Conservation (phyloP, 805 yeast genomes). For the Diddensiella santjacobensis region DNA sequence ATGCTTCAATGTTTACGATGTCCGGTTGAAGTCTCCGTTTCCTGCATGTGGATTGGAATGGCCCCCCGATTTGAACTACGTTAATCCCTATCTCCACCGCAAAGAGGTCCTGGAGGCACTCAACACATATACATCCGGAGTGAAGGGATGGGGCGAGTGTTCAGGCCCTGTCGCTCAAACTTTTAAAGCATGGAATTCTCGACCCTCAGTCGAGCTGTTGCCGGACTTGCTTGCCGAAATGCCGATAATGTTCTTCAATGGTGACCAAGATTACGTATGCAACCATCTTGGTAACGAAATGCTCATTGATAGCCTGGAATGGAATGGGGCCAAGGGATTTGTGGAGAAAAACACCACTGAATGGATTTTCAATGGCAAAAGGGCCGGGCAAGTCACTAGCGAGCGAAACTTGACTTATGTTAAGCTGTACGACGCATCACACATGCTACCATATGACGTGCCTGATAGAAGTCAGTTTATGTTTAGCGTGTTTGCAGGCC, state of each 20-base stretch:
- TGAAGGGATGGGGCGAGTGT: conserved; percentile 74
- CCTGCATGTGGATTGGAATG: conserved; percentile 92
- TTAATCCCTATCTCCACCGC: conserved; percentile 48
- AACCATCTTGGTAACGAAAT: conserved; percentile 72
- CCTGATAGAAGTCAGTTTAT: conserved; percentile 68
- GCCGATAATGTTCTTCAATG: conserved; percentile 74
- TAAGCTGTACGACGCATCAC: conserved; percentile 71
- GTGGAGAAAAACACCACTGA: conserved; percentile 29
- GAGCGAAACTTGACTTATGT: conserved; percentile 76
- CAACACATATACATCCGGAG: conserved; percentile 41
- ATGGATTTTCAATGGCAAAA: conserved; percentile 47
- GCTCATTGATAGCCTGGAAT: conserved; percentile 55
- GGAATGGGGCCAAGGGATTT: conserved; percentile 51
- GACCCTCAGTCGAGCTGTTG: conserved; percentile 62
- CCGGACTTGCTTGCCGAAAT: conserved; percentile 56
- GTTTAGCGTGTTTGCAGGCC: conserved; percentile 45
- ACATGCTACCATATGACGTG: conserved; percentile 89
- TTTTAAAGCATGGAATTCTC: conserved; percentile 50
- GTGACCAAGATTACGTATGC: conserved; percentile 86
- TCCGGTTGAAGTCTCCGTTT: conserved; percentile 60
- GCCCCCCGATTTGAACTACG: conserved; percentile 63
- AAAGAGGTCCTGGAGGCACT: conserved; percentile 47
- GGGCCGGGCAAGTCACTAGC: conserved; percentile 44
- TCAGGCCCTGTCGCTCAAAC: conserved; percentile 50
- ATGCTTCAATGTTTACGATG: conserved; percentile 84